Conservation (phyloP, 2,329 filamentous ascomycete species). For the Ceratocystis papillata region DNA sequence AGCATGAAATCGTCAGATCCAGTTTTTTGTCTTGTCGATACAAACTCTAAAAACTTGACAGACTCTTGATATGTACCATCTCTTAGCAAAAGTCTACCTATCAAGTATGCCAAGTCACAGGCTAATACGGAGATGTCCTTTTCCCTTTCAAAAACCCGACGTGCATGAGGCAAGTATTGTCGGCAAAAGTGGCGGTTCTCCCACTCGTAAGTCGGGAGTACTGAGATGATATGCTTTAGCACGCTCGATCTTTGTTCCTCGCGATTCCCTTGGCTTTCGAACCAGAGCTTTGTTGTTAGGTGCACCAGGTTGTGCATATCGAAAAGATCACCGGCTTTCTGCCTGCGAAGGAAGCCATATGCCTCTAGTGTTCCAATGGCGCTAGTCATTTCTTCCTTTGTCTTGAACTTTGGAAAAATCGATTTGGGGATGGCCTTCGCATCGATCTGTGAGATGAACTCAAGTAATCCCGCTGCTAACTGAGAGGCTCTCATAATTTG, state of each 20-base stretch:
- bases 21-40: too few relatives aligned
- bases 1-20: too few relatives aligned
- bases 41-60: not conserved
- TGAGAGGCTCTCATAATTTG: not conserved
- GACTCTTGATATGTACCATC: too few relatives aligned
- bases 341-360: not conserved
- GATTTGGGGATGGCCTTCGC: not conserved
- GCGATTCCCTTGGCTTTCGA: not conserved
- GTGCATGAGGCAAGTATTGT: not conserved
- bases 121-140: too few relatives aligned
- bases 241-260: not conserved
- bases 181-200: not conserved
- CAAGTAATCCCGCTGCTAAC: not conserved
- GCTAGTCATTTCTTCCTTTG: not conserved
- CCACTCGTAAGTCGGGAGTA: not conserved
- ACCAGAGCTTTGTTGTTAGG: not conserved
- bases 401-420: not conserved
- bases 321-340: not conserved
- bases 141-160: not conserved
- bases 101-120: not conserved
- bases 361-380: not conserved
- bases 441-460: not conserved
- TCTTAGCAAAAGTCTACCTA: not conserved
- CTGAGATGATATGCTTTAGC: not conserved
- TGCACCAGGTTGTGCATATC: not conserved